Base-by-base conservation (phyloP, 2,329 filamentous ascomycete species). In the Rugonectria rugulosa region DNA sequence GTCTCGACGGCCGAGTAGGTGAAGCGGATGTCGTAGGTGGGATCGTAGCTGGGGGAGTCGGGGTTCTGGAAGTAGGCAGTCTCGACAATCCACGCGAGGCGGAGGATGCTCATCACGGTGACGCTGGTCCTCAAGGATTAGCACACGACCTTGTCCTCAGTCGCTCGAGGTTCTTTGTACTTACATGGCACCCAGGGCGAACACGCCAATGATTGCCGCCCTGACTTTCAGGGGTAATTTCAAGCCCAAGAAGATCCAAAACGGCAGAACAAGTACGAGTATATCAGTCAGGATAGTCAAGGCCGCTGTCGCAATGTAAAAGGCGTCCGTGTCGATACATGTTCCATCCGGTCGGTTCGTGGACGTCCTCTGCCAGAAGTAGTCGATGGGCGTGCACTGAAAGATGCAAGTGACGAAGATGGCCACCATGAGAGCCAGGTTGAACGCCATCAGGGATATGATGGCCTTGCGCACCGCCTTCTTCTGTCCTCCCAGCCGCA, bases 201-300 rank as follows among this genome's bases (percentile, higher is more conserved):
- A 79, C 10, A 79, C 71, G 17, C 68, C 62, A 43, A 78, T 68
- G 7, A 78, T 67, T 9, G 74, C 75, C 23, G 72, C 60, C 55
- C 77, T 74, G 12, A 72, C 68, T 41, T 64, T 70, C 12, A 59
- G 64, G 6, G 70, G 69, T 50, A 78, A 72, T 42, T 74, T 75
- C 14, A 79, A 62, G 9, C 69, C 69, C 41, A 73, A 45, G 55
- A 79, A 78, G 31, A 78, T 75, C 59, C 68, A 72, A 37, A 77
- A 69, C 0, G 77, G 77, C 14, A 79, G 58, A 1, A 66, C 60
- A 8, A 78, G 62, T n/a, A 75, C 70, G 46, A 77, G 58, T 0
- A 77, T 50, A 50, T 79, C 77, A 12, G 75, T 77, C 14, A 77
- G 36, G 44, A 79, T 77, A 17, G 73, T 77, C 17, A 78, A 56